Base-by-base conservation (phyloP, 1,284 basidiomycete species). In the Boletus sp. region DNA sequence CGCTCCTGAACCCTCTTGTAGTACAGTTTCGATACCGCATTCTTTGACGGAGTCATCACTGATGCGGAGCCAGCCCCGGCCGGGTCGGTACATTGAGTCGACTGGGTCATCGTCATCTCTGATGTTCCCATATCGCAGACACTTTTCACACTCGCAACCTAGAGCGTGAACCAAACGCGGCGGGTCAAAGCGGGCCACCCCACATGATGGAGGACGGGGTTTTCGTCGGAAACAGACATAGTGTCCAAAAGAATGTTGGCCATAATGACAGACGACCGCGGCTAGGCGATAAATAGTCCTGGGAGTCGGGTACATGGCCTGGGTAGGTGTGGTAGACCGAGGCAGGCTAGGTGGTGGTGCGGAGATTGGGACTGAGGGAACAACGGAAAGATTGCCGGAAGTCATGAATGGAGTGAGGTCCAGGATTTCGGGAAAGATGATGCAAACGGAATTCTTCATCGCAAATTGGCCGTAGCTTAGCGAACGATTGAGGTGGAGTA, bases 181-280 rank as follows among this genome's bases (percentile, higher is more conserved):
- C 3, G 80, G 77, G 1, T 59, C 56, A 49, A 69, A 73, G 25
- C 71, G 71, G 33, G 56, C 56, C 12, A 54, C 33, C 2, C 66
- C 68, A 22, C 55, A 59, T 5, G 67, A 59, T 8, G 59, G 57
- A 16, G 72, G 66, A 19, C 74, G 73, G 0, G 91, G 91, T 66
- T 86, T 87, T 32, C 93, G 75, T n/a, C 93, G 76, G 65, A 83
- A 94, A 55, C 88, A 91, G 52, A 95, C 79, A 62, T 94, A 96
- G 66, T 96, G 94, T 2, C 94, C 93, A 60, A 88, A 94, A 6
- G 82, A 85, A 61, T 94, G 91, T 50, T 83, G 81, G 16, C 93
- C 93, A 63, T 85, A 93, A 69, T 96, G 93, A 57, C 91, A 90
- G 8, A 96, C 91, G 23, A 90, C 81, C 9, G 88, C 82, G 3